Base-by-base conservation (phyloP, 345 rosid genomes). In the Citrus sp. region DNA sequence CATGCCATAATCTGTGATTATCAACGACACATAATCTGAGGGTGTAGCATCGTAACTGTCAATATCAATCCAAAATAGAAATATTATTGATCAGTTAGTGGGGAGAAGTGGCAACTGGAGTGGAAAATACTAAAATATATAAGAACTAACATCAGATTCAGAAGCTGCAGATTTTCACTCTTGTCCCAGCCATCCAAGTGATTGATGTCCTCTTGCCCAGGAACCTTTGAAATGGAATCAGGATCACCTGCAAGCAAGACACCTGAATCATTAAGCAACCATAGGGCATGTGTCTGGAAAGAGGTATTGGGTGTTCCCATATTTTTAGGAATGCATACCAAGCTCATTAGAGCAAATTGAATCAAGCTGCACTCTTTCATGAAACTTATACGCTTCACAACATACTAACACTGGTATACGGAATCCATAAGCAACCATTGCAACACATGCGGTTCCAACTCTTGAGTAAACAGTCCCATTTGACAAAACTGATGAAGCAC, bases 341-440 rank as follows among this genome's bases (percentile, higher is more conserved):
- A 96, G 94, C 87, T 96, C 98, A 49, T 96, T 96, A 72, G 86
- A 92, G 86, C 99, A 96, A 76, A 96, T 92, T 30, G 99, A 96
- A 84, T 96, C 99, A 76, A 96, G 88, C 67, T 92, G 98, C 60
- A 96, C 99, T 82, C 99, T 90, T 86, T 94, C 95, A 30, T 96
- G 97, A 84, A 96, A 91, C 76, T 96, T 96, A 86, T 96, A 94
- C 58, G 97, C 94, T 90, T 94, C 99, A 56, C 99, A 96, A 78
- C 98, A 96, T 18, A 96, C 94, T 82, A 96, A 87, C 70, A 94
- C 98, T 7, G 99, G 98, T 71, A 92, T 90, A 67, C 65, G 82
- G 72, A 91, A 92, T 7, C 92, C 97, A 88, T 86, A 95, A 27
- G 99, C 98, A 80, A 91, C 98, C 98, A 96, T 94, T 42, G 98